A percentile compares a stretch with the other conserved stretches of the same genome.
Conservation (phyloP, 2,329 filamentous ascomycete genomes). For the Chaetothyriales sp. region DNA sequence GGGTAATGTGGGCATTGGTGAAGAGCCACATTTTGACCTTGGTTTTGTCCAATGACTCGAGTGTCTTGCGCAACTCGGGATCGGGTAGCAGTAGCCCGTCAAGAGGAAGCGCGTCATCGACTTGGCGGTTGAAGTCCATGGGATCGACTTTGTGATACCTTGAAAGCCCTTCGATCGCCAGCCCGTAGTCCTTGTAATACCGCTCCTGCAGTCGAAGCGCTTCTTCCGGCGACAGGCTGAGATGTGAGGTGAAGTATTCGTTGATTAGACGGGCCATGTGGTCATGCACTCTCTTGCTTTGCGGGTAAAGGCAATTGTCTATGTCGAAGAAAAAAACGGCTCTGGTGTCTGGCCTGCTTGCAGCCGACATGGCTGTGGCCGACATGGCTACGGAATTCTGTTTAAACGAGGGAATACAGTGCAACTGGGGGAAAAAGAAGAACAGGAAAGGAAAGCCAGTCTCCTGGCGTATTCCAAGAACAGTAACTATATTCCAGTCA, state of each 20-base stretch:
- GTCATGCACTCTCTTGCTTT: slow-evolving; percentile 72
- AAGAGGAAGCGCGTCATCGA: slow-evolving; percentile 86
- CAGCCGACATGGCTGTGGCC: background rate
- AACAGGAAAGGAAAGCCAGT: too few species aligned
- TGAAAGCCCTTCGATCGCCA: slow-evolving; percentile 92
- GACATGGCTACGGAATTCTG: background rate
- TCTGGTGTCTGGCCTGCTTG: slow-evolving; percentile 5
- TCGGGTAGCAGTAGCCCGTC: slow-evolving; percentile 73
- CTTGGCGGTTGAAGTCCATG: slow-evolving; percentile 83
- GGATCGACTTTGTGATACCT: slow-evolving; percentile 91
- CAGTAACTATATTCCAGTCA: too few species aligned
- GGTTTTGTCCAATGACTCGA: slow-evolving; percentile 66
- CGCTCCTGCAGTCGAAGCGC: slow-evolving; percentile 75
- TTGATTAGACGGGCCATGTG: slow-evolving; percentile 77
- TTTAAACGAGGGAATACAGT: background rate
- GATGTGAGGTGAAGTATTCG: slow-evolving; percentile 51
- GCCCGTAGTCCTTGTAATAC: slow-evolving; percentile 90
- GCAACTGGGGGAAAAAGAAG: too few species aligned
- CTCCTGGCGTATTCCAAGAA: too few species aligned
- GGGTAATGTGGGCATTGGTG: slow-evolving; percentile 88
- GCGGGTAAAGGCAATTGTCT: slow-evolving; percentile 92
- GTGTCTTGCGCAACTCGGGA: slow-evolving; percentile 56
- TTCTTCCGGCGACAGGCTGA: slow-evolving; percentile 60
- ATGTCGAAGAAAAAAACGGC: slow-evolving; percentile 72
- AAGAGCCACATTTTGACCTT: slow-evolving; percentile 89